Conservation (phyloP, 2,329 filamentous ascomycete species). For the Helminthosporium solani region DNA sequence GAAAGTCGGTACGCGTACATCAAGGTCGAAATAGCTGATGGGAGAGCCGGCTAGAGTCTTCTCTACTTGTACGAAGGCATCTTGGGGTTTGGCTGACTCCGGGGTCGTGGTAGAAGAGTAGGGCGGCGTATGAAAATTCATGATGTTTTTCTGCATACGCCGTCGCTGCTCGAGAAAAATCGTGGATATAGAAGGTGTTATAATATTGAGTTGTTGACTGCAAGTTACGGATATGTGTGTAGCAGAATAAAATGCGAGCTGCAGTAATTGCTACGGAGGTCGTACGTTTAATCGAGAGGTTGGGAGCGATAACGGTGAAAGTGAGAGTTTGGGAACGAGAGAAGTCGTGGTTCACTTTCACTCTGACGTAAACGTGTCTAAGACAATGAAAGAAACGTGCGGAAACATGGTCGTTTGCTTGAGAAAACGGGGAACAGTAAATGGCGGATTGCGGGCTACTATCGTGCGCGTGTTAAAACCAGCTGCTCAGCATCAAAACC, state of each 20-base stretch:
- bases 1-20: background rate
- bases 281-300: background rate
- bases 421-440: background rate
- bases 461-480: background rate
- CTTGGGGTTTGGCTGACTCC: background rate
- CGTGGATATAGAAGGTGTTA: background rate
- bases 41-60: background rate
- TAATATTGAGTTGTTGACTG: too few relatives aligned
- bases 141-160: background rate
- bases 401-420: conserved; percentile 1
- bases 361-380: background rate
- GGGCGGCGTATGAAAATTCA: conserved; percentile 6
- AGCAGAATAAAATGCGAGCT: background rate
- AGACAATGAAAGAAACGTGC: conserved; percentile 1
- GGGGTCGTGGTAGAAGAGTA: conserved; percentile 7
- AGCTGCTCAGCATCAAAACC: background rate
- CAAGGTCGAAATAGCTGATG: background rate
- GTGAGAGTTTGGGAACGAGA: background rate
- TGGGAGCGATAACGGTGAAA: conserved; percentile 2
- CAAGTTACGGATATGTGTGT: background rate
- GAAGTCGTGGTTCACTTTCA: background rate
- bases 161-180: too few relatives aligned
- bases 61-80: background rate
- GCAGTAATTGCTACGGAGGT: background rate
- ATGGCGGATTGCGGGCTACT: background rate